Base-by-base conservation (phyloP, 1,284 basidiomycete genomes). In the Malassezia sp. region DNA sequence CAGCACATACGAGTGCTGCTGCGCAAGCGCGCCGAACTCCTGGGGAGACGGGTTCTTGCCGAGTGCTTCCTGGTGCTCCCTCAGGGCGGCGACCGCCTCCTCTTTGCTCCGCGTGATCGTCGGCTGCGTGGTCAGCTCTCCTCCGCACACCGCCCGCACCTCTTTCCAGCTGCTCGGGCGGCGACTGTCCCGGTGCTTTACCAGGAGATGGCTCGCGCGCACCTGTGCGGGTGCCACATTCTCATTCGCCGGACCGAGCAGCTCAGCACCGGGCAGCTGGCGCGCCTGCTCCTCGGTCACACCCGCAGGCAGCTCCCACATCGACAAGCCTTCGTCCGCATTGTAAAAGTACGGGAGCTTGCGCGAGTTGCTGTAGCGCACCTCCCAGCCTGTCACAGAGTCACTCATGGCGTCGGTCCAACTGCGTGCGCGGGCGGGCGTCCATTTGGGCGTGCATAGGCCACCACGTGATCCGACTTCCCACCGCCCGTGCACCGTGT, bases 261-360 rank as follows among this genome's bases (percentile, higher is more conserved):
- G 46, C 17, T 63, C 38, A 9, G 62, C 59, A 17, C 69, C 69
- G 1, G 66, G 62, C 5, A 71, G 53, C 22, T 53, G 44, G 27
- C 52, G 49, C 18, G 63, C 57, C 20, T 61, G 50, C 31, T 63
- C 60, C 15, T 61, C 53, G 8, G 79, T 75, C 37, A 95, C 71
- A 2, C 73, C 82, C 0, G 75, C 39, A 2, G 91, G 93, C 0
- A 78, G 61, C 5, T 88, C 83, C 93, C 93, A 99, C 45, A 74
- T 75, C 3, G 90, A 95, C 58, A 79, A 71, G 44, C 78, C 75
- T 22, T 82, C 83, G 20, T 75, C 66, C 17, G 74, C 60, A 71
- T 95, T 84, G 79, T 81, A 91, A 74, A 83, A 97, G 77, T 97
- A 97, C 4, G 86, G 84, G 36, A 85, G 72, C 43, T 77, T 73